Conservation (phyloP, 345 rosid genomes). For the Pugionium cornutum region DNA sequence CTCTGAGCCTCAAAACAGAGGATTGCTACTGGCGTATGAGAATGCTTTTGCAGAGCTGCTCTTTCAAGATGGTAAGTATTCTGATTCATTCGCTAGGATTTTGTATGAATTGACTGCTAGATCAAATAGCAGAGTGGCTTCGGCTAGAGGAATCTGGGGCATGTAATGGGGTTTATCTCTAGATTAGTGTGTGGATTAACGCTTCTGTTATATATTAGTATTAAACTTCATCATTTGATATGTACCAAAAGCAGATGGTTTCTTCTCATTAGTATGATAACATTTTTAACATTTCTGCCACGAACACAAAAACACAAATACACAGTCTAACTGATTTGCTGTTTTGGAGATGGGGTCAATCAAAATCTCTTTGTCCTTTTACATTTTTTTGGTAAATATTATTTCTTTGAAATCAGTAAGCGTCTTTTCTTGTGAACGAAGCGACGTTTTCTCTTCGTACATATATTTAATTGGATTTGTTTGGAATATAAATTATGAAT, state of each 20-base stretch:
- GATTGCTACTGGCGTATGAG: slow-evolving; percentile 73
- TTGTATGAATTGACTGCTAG: slow-evolving; percentile 84
- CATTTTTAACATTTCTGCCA: background rate
- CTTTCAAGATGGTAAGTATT: slow-evolving; percentile 76
- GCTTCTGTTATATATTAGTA: slow-evolving; percentile 17
- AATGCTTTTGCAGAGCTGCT: slow-evolving; percentile 91
- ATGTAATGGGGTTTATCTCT: slow-evolving; percentile 44
- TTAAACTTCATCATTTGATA: slow-evolving; percentile 21
- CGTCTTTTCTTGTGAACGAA: slow-evolving; percentile 32
- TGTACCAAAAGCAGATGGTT: slow-evolving; percentile 20
- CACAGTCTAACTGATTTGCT: slow-evolving; percentile 7
- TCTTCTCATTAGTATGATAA: slow-evolving; percentile 9
- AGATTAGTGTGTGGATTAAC: slow-evolving; percentile 12
- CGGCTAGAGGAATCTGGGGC: slow-evolving; percentile 93
- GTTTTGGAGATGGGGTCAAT: slow-evolving; percentile 28
- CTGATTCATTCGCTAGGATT: slow-evolving; percentile 93
- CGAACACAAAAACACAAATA: background rate
- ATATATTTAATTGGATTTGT: slow-evolving; percentile 5
- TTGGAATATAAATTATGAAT: slow-evolving; percentile 10
- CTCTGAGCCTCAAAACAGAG: slow-evolving; percentile 87
- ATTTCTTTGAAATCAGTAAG: background rate
- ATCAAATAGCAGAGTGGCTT: slow-evolving; percentile 79
- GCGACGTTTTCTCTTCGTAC: slow-evolving; percentile 17
- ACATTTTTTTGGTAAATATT: slow-evolving; percentile 13
- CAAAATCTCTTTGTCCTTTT: background rate